These are phyloP conservation scores for Tubosaeta sp. DNA, from an alignment of 768 basidiomycete genomes.

Conservation along the genomic window DNA sequence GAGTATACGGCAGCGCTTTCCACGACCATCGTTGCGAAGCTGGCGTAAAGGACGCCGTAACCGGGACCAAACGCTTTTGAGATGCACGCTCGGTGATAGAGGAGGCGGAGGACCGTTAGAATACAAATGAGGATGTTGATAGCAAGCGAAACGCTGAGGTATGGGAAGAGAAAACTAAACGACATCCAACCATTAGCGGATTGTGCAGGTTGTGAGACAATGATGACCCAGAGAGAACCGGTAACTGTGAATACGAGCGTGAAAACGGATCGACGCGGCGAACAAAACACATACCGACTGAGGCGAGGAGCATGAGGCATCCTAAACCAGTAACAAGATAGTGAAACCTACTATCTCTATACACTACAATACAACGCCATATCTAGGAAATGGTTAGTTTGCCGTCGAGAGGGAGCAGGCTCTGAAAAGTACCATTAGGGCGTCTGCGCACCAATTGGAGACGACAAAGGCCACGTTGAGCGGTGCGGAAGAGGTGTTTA, in stretches of 20 bases:
- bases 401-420: not conserved
- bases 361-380: conserved; percentile 32
- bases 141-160: conserved; percentile 30
- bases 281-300: conserved; percentile 17
- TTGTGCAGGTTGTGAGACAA: conserved; percentile 22
- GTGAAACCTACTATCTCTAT: conserved; percentile 25
- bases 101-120: conserved; percentile 29
- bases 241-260: conserved; percentile 15
- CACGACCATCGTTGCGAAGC: conserved; percentile 32
- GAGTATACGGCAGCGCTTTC: conserved; percentile 34
- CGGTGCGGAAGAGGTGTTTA: conserved; percentile 22
- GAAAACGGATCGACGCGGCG: not conserved
- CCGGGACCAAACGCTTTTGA: conserved; percentile 24
- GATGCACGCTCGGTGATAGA: conserved; percentile 27
- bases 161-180: conserved; percentile 31
- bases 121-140: conserved; percentile 31
- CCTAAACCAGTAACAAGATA: conserved; percentile 14
- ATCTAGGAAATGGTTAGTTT: conserved; percentile 14
- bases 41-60: conserved; percentile 27
- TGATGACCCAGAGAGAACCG: conserved; percentile 28
- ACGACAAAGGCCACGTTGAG: conserved; percentile 28
- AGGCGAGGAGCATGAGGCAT: conserved; percentile 19
- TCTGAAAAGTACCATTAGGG: conserved; percentile 26
- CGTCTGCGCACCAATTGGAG: conserved; percentile 30
- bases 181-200: conserved; percentile 26